Conservation (phyloP, 495 filamentous ascomycete genomes). For the Penicillium diatomitis region DNA sequence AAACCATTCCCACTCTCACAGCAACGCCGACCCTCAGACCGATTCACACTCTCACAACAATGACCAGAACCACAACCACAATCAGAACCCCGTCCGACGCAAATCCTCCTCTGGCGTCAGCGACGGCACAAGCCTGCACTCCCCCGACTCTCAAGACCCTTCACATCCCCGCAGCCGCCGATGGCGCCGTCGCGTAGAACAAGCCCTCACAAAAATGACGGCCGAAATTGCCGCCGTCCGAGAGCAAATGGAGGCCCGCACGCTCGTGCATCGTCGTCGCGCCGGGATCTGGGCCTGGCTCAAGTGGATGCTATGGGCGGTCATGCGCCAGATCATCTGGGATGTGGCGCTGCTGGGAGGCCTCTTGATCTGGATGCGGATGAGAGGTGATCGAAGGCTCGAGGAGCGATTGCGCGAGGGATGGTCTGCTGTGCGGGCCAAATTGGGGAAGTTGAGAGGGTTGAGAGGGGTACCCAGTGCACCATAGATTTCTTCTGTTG, state of each 20-base stretch:
- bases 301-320: conserved; percentile 58
- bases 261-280: conserved; percentile 32
- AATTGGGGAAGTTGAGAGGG: conserved; percentile 40
- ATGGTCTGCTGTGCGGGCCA: conserved; percentile 50
- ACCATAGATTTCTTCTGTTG: conserved; percentile 7
- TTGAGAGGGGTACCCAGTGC: conserved; percentile 20
- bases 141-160: conserved; percentile 6
- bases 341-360: conserved; percentile 62
- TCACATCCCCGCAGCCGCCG: conserved; percentile 22
- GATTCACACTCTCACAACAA: conserved; percentile 9
- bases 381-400: conserved; percentile 63
- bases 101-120: conserved; percentile 6
- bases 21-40: conserved; percentile 1
- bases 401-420: conserved; percentile 66
- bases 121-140: conserved; percentile 3
- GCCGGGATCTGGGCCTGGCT: conserved; percentile 59
- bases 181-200: conserved; percentile 79
- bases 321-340: conserved; percentile 62
- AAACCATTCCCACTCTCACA: not conserved
- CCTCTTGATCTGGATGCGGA: conserved; percentile 70
- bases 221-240: conserved; percentile 89
- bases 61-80: not conserved
- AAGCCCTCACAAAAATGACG: conserved; percentile 80
- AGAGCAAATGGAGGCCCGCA: conserved; percentile 70
- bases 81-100: conserved; percentile 5